Evolutionary conservation across 805 yeast species (phyloP), one percentile per base, ranked within the genome.

Genomic region (Yarrowia sp.): DNA sequence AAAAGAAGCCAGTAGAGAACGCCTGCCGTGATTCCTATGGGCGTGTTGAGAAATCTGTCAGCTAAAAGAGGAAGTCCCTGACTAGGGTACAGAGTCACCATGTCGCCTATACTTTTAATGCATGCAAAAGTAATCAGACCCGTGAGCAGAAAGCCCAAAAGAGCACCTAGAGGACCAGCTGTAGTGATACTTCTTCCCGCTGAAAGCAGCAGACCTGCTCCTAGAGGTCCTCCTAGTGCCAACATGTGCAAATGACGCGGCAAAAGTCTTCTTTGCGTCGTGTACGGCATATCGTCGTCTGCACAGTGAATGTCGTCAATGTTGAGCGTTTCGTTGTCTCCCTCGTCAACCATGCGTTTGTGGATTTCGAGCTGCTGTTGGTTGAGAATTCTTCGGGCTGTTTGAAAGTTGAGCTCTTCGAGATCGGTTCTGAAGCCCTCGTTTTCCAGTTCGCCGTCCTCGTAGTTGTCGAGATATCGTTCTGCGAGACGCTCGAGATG

Each of bases 1-100:
- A 86, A 88, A 62, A 89, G 83, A 16, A 86, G 70, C 83, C 90
- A 88, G 71, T 90, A 90, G 29, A 84, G 77, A 76, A 90, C 81
- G 0, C 93, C 92, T 68, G 83, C 63, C 73, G 86, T 82, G 70
- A 83, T 81, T 1, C 88, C 86, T 33, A 85, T 72, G 6, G 88
- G 80, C 46, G 79, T 80, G 69, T 83, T 84, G 22, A 83, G 82
- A 68, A 87, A 87, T 39, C 96, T 73, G 0, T 92, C 82, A 1
- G 89, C 83, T 25, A 88, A 76, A 0, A 91, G 92, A 0, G 90
- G 81, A 4, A 88, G 87, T 42, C 88, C 88, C 19, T 87, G 86
- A n/a, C 86, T 81, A 0, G 94, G 90, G 19, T 88, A 84, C 63
- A 88, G 77, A 0, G 94, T 86, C 4, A 87, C 86, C 87, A 88